Evolutionary conservation across 805 yeast genomes (phyloP).

Genomic region (Myxozyma geophila): DNA sequence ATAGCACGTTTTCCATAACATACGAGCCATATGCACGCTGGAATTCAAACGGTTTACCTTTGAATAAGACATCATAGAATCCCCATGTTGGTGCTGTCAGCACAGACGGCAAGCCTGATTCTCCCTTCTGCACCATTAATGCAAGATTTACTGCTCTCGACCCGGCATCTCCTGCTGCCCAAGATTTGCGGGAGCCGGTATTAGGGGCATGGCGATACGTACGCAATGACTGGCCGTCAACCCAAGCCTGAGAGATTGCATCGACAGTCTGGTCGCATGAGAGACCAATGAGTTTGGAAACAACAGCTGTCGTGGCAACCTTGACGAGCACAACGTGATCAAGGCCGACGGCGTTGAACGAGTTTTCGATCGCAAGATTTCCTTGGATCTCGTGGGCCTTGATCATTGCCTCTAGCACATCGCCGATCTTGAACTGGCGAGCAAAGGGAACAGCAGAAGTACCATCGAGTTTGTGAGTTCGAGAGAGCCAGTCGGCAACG

Average conservation of each 20-base stretch:
- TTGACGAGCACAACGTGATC: conserved; percentile 65
- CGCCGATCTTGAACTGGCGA: conserved; percentile 52
- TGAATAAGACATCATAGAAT: conserved; percentile 63
- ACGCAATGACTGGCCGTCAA: conserved; percentile 62
- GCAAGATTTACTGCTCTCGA: conserved; percentile 63
- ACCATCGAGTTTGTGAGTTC: conserved; percentile 50
- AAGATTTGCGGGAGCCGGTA: conserved; percentile 64
- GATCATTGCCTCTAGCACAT: conserved; percentile 61
- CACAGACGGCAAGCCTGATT: conserved; percentile 62
- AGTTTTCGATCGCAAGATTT: conserved; percentile 60
- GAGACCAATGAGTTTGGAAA: conserved; percentile 59
- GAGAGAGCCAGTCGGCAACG: conserved; percentile 60
- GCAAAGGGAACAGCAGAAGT: conserved; percentile 47
- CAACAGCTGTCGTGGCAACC: conserved; percentile 65
- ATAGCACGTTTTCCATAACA: conserved; percentile 66
- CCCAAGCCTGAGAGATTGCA: conserved; percentile 64
- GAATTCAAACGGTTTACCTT: conserved; percentile 57
- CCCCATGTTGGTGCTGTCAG: conserved; percentile 66
- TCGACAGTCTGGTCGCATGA: conserved; percentile 56
- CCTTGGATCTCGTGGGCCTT: conserved; percentile 71
- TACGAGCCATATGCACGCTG: conserved; percentile 60
- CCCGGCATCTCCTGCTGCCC: conserved; percentile 72
- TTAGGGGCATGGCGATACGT: conserved; percentile 69
- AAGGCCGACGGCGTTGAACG: conserved; percentile 62
- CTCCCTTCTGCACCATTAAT: conserved; percentile 57